Conservation (phyloP, 1,284 basidiomycete species). For the Cryptococcus amylolentus region DNA sequence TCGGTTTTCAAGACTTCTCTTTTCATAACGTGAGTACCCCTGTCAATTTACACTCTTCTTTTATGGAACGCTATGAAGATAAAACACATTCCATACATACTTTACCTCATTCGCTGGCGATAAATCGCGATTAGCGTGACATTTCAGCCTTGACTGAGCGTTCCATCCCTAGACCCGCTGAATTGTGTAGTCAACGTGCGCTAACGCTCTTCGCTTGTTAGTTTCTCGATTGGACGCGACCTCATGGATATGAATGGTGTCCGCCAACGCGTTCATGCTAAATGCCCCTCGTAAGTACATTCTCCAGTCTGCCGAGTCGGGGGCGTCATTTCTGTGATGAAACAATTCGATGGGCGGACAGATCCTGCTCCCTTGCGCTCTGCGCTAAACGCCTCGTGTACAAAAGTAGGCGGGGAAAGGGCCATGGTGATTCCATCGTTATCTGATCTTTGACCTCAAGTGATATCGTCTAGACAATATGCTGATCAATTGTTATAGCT, state of each 20-base stretch:
- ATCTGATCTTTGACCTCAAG: conserved; percentile 23
- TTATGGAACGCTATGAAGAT: conserved; percentile 38
- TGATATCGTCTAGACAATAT: neutral
- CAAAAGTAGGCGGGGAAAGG: conserved; percentile 44
- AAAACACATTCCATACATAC: conserved; percentile 44
- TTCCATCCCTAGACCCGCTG: conserved; percentile 5
- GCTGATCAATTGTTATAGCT: neutral
- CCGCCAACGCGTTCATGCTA: no score
- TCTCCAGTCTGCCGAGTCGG: no score
- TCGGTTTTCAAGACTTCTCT: neutral
- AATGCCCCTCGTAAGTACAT: no score
- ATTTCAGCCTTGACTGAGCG: conserved; percentile 50
- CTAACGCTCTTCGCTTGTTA: no score
- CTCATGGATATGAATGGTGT: no score
- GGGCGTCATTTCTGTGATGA: conserved; percentile 25
- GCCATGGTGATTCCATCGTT: conserved; percentile 45
- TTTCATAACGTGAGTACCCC: conserved; percentile 19
- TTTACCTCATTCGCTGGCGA: conserved; percentile 47
- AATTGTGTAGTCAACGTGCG: no score
- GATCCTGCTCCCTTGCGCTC: conserved; percentile 33
- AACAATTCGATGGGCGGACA: conserved; percentile 47
- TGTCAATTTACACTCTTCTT: neutral
- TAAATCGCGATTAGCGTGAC: conserved; percentile 42
- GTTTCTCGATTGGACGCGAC: no score
- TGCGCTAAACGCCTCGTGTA: conserved; percentile 46